Evolutionary conservation across 2,329 filamentous ascomycete species (phyloP).

Genomic region (Raffaelea arxii): DNA sequence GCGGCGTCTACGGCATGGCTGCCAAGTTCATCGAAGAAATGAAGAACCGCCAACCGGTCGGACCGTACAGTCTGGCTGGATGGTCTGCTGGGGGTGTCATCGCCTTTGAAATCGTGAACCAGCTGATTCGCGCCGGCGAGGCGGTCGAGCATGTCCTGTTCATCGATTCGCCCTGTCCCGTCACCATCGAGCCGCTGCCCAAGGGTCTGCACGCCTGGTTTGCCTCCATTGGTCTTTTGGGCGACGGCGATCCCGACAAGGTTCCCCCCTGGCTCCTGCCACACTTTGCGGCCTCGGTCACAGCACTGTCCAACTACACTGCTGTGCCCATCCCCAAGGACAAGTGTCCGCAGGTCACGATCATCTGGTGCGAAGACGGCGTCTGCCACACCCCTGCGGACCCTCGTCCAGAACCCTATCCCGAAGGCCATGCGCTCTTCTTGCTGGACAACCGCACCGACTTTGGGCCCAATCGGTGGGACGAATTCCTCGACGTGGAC

Average conservation of each 20-base stretch:
- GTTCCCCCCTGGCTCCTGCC: conserved; percentile 65
- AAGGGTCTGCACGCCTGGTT: conserved; percentile 59
- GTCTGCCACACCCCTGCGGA: conserved; percentile 59
- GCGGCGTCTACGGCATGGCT: conserved; percentile 56
- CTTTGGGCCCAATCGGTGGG: conserved; percentile 62
- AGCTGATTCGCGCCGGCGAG: conserved; percentile 48
- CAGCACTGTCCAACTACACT: conserved; percentile 59
- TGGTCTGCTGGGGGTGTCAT: conserved; percentile 73
- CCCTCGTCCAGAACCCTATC: conserved; percentile 52
- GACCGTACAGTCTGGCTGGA: conserved; percentile 59
- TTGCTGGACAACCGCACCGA: conserved; percentile 64
- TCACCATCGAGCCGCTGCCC: conserved; percentile 60
- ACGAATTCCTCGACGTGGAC: conserved; percentile 49
- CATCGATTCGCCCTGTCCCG: conserved; percentile 57
- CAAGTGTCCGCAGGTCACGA: conserved; percentile 49
- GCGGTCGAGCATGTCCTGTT: conserved; percentile 50
- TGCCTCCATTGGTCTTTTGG: conserved; percentile 60
- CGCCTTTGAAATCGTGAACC: conserved; percentile 56
- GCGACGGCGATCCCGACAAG: conserved; percentile 47
- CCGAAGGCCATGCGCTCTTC: conserved; percentile 54
- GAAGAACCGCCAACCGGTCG: conserved; percentile 57
- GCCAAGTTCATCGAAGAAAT: conserved; percentile 60
- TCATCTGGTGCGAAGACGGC: conserved; percentile 65
- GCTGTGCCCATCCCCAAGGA: conserved; percentile 51
- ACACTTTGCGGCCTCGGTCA: conserved; percentile 61